phyloP scores from a whole-genome alignment of 805 yeast species.

The Jamesozyma lodderae region DNA sequence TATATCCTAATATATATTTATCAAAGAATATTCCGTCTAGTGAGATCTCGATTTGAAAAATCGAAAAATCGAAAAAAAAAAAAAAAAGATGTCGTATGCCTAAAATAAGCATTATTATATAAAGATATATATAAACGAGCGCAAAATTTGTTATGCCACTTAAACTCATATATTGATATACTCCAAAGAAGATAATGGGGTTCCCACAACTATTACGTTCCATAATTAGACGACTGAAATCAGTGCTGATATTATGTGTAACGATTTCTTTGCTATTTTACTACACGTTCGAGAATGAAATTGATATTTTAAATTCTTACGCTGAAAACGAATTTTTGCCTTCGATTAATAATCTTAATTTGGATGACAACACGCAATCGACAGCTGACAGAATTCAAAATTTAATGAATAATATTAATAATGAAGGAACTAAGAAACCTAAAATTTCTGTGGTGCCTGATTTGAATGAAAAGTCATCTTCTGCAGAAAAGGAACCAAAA shows the following conservation, averaged over 20 bases:
- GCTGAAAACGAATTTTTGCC: conserved; percentile 31
- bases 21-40: no score
- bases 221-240: conserved; percentile 16
- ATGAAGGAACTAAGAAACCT: neutral
- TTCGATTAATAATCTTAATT: conserved; percentile 14
- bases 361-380: no score
- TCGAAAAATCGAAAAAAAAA: no score
- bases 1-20: no score
- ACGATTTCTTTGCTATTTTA: conserved; percentile 28
- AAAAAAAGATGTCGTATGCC: no score
- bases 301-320: conserved; percentile 28
- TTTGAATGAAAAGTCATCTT: neutral
- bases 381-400: neutral
- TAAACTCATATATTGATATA: neutral
- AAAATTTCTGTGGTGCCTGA: neutral
- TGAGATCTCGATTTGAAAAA: no score
- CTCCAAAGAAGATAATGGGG: conserved; percentile 8
- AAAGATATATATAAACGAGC: neutral
- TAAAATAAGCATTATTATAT: neutral
- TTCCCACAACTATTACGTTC: conserved; percentile 11
- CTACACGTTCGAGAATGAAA: conserved; percentile 30
- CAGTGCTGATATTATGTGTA: conserved; percentile 21
- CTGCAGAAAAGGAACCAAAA: neutral
- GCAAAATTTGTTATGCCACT: neutral
- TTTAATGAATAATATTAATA: neutral